phyloP scores from a whole-genome alignment of 495 filamentous ascomycete genomes.

The Aspergillus funiculosus region DNA sequence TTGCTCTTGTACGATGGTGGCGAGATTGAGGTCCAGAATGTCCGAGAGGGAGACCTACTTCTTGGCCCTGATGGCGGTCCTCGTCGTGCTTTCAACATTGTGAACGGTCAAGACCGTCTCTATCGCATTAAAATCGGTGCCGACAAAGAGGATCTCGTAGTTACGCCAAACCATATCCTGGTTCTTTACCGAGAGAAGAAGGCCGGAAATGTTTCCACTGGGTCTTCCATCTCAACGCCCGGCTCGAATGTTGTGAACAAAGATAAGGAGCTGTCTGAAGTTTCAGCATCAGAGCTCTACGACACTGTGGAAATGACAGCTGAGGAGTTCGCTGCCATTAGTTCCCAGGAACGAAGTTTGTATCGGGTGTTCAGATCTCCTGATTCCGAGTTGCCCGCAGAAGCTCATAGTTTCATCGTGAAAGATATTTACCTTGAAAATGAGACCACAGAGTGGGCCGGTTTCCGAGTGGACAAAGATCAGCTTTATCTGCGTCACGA shows the following conservation, averaged over 20 bases:
- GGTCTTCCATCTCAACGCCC: slow-evolving; percentile 5
- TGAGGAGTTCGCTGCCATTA: slow-evolving; percentile 35
- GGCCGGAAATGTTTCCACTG: slow-evolving; percentile 6
- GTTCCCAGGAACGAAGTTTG: slow-evolving; percentile 22
- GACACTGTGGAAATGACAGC: slow-evolving; percentile 41
- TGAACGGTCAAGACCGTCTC: slow-evolving; percentile 40
- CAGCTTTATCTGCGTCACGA: slow-evolving; percentile 47
- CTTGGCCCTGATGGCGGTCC: slow-evolving; percentile 42
- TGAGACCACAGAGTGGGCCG: slow-evolving; percentile 35
- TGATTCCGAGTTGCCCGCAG: slow-evolving; percentile 14
- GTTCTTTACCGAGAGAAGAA: slow-evolving; percentile 35
- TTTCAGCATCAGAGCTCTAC: slow-evolving; percentile 17
- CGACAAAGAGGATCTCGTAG: slow-evolving; percentile 41
- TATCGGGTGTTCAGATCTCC: slow-evolving; percentile 27
- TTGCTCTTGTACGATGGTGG: slow-evolving; percentile 36
- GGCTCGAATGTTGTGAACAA: too few relatives aligned
- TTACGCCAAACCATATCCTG: slow-evolving; percentile 45
- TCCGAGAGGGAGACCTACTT: slow-evolving; percentile 43
- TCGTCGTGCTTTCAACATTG: slow-evolving; percentile 45
- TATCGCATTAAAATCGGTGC: slow-evolving; percentile 36
- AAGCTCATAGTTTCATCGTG: slow-evolving; percentile 29
- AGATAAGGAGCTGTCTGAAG: slow-evolving; percentile 5
- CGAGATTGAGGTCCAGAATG: slow-evolving; percentile 42
- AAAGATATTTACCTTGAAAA: slow-evolving; percentile 37
- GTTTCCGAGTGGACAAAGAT: slow-evolving; percentile 44